Base-by-base conservation (phyloP, 306 rosid species). In the Sesbania bispinosa region DNA sequence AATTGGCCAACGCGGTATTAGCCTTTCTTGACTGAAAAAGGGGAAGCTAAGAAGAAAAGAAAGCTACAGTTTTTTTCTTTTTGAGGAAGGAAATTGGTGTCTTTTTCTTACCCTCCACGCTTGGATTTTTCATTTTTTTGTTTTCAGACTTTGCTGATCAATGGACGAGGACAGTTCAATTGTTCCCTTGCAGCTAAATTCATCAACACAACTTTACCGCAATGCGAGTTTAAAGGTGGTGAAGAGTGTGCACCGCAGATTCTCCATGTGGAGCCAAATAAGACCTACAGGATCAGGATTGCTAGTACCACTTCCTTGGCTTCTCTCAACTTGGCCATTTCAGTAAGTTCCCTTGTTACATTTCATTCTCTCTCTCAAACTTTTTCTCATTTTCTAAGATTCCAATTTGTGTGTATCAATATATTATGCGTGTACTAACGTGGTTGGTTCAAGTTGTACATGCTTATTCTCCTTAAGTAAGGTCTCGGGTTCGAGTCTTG, bases 261-360 rank as follows among this genome's bases (percentile, higher is more conserved):
- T 41, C 75, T 93, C 0, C 80, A 77, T 3, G 97, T 88, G 1
- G 87, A 30, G 9, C 96, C 98, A 38, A 88, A 89, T 1, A 89
- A 81, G 75, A 89, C 82, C 3, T 90, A 90, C 16, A 75, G 98
- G 48, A 77, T 93, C 6, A 88, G 98, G 24, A 73, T 93, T 54
- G 84, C 98, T 18, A 93, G 98, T 27, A 64, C 90, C 67, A 93
- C 98, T 20, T 83, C 97, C n/a, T 38, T 88, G n/a, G 89, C 93
- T 50, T 71, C 97, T 0, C 93, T 93, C 81, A 93, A 84, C 84
- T 77, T 93, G 62, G 96, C 92, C 86, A 87, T 93, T 76, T 86
- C 83, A 47, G 91, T 93, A 62, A 78, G 82, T 76, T 16, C 7
- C 32, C 6, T 46, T 16, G 13, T 52, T 69, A 11, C 33, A 59